Evolutionary conservation across 306 rosid species (phyloP), one percentile per base, ranked within the genome.

Genomic region (Arachis hypogaea): DNA sequence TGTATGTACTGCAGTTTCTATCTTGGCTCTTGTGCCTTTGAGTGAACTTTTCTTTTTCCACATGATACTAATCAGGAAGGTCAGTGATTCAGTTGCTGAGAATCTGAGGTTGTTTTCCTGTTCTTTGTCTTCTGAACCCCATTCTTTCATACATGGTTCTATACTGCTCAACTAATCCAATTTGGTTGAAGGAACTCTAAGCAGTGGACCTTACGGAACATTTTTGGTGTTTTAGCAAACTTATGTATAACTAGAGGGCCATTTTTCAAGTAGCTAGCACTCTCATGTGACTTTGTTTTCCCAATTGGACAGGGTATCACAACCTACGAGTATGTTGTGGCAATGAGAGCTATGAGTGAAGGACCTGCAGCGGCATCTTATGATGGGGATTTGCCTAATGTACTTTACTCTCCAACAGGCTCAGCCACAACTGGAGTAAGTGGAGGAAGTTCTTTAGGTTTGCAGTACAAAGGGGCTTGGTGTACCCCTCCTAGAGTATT

Each of bases 401-500:
- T 81, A 64, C 63, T 88, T 84, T 84, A 85, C 85, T 93, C 98
- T 79, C 98, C 98, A 30, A 70, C 93, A 3, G 93, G 94, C 63
- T 93, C 98, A 75, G 90, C 97, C 58, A 89, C 98, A 43, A 93
- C 98, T 74, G 98, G 96, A 75, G 72, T 93, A 91, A 93, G 98
- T 75, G 98, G 94, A 57, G 98, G 97, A 78, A 93, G 98, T 84
- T 93, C 97, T 73, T 82, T 91, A 66, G 92, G 98, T 50, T 84
- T 91, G 82, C 97, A 84, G 51, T 88, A 91, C 84, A 93, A 91
- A 86, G 97, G 94, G 64, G 92, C 94, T n/a, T 91, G 96, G 96
- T 93, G 98, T 82, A 93, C 98, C 61, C 98, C 97, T 74, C 97
- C 98, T 10, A 82, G 98, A 78, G 96, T 93, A 63, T 93, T 93